Evolutionary conservation across 768 basidiomycete species (phyloP).

Genomic region (Tubosaeta brunneosetosa): DNA sequence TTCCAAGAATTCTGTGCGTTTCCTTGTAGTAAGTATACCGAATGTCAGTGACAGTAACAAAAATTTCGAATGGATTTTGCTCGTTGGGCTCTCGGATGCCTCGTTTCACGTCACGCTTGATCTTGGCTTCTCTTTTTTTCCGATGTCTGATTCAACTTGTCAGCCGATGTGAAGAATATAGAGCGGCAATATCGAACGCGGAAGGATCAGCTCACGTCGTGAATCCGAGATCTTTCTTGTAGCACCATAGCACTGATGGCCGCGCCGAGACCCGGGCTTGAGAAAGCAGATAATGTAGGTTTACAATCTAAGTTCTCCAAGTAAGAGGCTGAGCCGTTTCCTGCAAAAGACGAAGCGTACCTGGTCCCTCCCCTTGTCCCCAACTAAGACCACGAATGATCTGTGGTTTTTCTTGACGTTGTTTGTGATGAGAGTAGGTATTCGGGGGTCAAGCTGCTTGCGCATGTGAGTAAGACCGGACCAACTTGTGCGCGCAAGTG

Average conservation of each 20-base stretch:
- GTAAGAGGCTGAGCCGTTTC: background rate
- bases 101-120: constrained; percentile 92
- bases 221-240: constrained; percentile 98
- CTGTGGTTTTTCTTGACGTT: constrained; percentile 91
- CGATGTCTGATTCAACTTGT: constrained; percentile 58
- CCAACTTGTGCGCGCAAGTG: no score
- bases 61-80: constrained; percentile 96
- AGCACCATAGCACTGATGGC: constrained; percentile 95
- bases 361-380: constrained; percentile 91
- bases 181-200: background rate
- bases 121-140: constrained; percentile 95
- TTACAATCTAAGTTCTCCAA: constrained; percentile 61
- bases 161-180: background rate
- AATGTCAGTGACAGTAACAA: constrained; percentile 97
- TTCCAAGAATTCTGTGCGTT: constrained; percentile 92
- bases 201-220: constrained; percentile 57
- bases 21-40: constrained; percentile 99
- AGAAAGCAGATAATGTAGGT: constrained; percentile 90
- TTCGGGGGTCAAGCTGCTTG: constrained; percentile 88
- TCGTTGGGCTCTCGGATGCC: constrained; percentile 93
- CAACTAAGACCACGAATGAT: constrained; percentile 94
- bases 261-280: constrained; percentile 86
- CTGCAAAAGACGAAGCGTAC: constrained; percentile 34
- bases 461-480: constrained; percentile 46
- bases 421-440: constrained; percentile 87